Conservation (phyloP, 2,329 filamentous ascomycete genomes). For the Colletotrichum tofieldiae region DNA sequence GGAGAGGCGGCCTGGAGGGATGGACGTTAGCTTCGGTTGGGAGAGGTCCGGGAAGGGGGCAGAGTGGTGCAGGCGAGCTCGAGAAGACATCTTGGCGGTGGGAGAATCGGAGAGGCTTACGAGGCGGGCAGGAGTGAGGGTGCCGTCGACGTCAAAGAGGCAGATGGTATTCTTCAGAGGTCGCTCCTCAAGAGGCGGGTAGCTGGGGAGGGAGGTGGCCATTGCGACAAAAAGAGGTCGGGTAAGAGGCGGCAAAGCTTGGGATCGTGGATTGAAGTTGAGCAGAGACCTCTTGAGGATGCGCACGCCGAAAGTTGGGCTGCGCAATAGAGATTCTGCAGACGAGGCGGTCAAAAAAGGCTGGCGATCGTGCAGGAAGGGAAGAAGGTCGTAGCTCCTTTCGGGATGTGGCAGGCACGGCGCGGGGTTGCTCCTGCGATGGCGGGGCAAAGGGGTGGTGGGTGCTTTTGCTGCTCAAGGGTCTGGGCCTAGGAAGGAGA, state of each 20-base stretch:
- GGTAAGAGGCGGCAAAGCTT: not conserved
- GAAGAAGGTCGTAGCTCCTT: slow-evolving; percentile 25
- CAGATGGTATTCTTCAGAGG: slow-evolving; percentile 93
- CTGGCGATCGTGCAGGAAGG: slow-evolving; percentile 13
- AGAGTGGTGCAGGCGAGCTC: not conserved
- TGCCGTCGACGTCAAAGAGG: slow-evolving; percentile 97
- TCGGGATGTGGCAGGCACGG: slow-evolving; percentile 36
- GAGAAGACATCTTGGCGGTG: not conserved
- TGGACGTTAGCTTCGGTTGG: slow-evolving; percentile 42
- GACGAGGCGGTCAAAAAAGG: slow-evolving; percentile 11
- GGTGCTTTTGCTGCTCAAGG: slow-evolving; percentile 16
- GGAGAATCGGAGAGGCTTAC: slow-evolving; percentile 63
- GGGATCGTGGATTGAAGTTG: not conserved
- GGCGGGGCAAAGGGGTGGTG: slow-evolving; percentile 38
- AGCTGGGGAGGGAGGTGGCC: slow-evolving; percentile 56
- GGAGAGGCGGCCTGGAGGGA: slow-evolving; percentile 74
- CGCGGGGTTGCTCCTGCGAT: slow-evolving; percentile 40
- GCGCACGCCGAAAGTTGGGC: not conserved
- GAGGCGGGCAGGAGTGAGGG: slow-evolving; percentile 85
- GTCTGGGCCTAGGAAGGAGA: not conserved
- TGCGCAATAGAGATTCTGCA: not conserved
- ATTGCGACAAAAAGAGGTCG: slow-evolving; percentile 17
- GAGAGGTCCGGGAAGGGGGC: not conserved
- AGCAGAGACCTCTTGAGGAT: not conserved
- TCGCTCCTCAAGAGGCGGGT: slow-evolving; percentile 85